Percentiles rank a stretch among this genome's conserved stretches.
Conservation (phyloP, 768 basidiomycete genomes). For the Termitomyces sp. region DNA sequence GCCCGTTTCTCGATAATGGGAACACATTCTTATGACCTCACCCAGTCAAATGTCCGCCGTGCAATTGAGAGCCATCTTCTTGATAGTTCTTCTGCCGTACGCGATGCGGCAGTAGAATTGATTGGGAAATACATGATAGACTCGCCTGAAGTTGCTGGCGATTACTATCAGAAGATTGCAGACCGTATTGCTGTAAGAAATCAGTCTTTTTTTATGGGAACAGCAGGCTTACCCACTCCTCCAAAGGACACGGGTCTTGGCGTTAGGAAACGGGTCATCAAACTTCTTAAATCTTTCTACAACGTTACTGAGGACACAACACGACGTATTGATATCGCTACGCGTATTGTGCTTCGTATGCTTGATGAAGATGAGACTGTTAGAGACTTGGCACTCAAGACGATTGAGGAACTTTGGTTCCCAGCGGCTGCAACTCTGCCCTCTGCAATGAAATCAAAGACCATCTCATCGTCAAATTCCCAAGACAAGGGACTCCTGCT, state of each 20-base stretch:
- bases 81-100: constrained; percentile 90
- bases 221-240: background rate
- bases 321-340: constrained; percentile 76
- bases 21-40: constrained; percentile 2
- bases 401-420: constrained; percentile 92
- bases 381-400: constrained; percentile 88
- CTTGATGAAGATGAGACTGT: constrained; percentile 93
- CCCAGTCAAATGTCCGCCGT: constrained; percentile 71
- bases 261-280: constrained; percentile 95
- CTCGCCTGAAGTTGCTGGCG: constrained; percentile 79
- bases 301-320: constrained; percentile 52
- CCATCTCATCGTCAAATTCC: constrained; percentile 21
- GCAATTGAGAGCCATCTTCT: constrained; percentile 88
- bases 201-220: background rate
- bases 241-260: constrained; percentile 87
- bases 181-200: constrained; percentile 82
- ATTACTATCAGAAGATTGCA: constrained; percentile 86
- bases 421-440: constrained; percentile 29
- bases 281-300: constrained; percentile 85
- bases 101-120: constrained; percentile 94
- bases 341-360: constrained; percentile 78
- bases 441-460: constrained; percentile 35
- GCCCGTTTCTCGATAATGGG: background rate
- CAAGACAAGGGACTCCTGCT: constrained; percentile 56
- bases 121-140: constrained; percentile 97